Percentiles rank a stretch among this genome's conserved stretches.
Evolutionary conservation across 83 land plant species (phyloP).

Genomic region (Thuja plicata): DNA sequence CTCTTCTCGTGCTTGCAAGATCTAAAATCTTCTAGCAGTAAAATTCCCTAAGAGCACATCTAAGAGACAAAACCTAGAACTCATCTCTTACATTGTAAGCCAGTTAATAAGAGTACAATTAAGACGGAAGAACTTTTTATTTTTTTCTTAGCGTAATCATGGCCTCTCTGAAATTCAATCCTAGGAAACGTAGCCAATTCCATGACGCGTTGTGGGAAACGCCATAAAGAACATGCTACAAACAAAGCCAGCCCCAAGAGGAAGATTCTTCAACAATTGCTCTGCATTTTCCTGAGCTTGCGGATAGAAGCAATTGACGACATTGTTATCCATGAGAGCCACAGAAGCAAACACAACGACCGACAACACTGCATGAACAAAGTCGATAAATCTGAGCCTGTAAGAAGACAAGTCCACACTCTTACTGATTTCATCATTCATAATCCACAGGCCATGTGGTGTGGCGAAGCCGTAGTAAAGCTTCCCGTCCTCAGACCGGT

Average conservation of each 20-base stretch:
- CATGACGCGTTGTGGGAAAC: constrained; percentile 35
- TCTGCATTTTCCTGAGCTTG: neutral
- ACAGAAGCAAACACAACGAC: constrained; percentile 28
- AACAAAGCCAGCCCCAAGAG: constrained; percentile 22
- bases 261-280: constrained; percentile 22
- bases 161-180: too few species aligned
- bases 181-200: neutral
- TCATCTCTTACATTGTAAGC: too few species aligned
- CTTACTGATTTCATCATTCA: constrained; percentile 1
- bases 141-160: too few species aligned
- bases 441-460: constrained; percentile 34
- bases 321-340: constrained; percentile 20
- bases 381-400: constrained; percentile 21
- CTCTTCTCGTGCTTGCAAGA: too few species aligned
- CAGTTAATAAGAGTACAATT: too few species aligned
- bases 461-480: constrained; percentile 50
- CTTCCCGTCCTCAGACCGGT: constrained; percentile 31
- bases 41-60: too few species aligned
- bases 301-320: constrained; percentile 30
- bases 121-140: too few species aligned
- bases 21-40: too few species aligned
- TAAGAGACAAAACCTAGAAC: too few species aligned
- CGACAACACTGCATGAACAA: constrained; percentile 32
- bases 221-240: constrained; percentile 27
- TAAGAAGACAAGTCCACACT: constrained; percentile 18